Evolutionary conservation across 2,329 filamentous ascomycete genomes (phyloP).

Genomic region (Dactylonectria macrodidyma): DNA sequence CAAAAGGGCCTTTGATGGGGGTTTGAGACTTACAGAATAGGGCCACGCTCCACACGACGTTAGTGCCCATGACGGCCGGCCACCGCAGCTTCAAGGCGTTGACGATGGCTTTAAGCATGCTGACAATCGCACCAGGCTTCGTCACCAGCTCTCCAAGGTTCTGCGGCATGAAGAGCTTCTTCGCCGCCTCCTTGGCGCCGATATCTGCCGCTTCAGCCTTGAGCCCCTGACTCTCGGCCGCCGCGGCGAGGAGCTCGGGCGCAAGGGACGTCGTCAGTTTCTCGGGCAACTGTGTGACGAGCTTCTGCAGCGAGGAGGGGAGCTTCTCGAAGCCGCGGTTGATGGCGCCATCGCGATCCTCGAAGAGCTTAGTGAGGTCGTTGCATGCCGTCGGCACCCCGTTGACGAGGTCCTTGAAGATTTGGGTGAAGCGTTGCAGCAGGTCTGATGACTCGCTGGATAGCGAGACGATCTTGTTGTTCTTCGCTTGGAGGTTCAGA

Average conservation of each 20-base stretch:
- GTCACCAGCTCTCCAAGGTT: conserved; percentile 85
- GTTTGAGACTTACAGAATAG: conserved; percentile 79
- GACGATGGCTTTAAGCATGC: conserved; percentile 91
- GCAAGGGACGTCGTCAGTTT: conserved; percentile 84
- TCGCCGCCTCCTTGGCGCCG: conserved; percentile 73
- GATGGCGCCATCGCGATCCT: conserved; percentile 74
- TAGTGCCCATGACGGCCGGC: conserved; percentile 92
- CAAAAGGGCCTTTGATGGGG: not conserved
- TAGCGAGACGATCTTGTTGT: conserved; percentile 88
- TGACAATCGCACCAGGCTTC: conserved; percentile 88
- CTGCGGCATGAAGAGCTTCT: conserved; percentile 78
- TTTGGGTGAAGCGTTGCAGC: conserved; percentile 86
- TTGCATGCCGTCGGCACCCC: conserved; percentile 94
- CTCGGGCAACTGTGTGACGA: conserved; percentile 86
- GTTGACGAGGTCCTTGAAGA: conserved; percentile 92
- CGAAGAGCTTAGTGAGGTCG: conserved; percentile 79
- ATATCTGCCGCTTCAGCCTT: conserved; percentile 67
- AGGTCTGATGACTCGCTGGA: conserved; percentile 88
- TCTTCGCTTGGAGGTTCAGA: conserved; percentile 85
- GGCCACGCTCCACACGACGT: conserved; percentile 90
- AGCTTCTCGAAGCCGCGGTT: conserved; percentile 75
- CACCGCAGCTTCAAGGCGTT: conserved; percentile 89
- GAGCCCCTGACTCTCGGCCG: conserved; percentile 80
- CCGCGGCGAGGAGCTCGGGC: conserved; percentile 86
- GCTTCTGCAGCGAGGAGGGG: conserved; percentile 85